phyloP scores from a whole-genome alignment of 495 filamentous ascomycete species.

The Letharia lupina region DNA sequence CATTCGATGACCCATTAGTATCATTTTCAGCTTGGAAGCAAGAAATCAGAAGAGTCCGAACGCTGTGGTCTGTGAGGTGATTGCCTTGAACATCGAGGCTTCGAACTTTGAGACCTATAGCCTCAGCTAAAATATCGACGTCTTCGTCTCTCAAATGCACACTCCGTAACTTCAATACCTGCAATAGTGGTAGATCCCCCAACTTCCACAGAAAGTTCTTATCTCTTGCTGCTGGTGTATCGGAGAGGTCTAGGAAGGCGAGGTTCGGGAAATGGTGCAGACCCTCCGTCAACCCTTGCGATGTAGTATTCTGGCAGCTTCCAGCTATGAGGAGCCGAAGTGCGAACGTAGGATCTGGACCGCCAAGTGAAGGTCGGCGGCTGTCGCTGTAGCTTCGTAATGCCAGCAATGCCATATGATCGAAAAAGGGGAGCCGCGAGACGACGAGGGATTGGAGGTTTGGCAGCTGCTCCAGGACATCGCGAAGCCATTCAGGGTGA shows the following conservation, averaged over 20 bases:
- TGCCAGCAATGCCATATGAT: conserved; percentile 50
- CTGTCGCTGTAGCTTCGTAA: conserved; percentile 29
- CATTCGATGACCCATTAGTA: not conserved
- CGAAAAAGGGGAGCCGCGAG: conserved; percentile 54
- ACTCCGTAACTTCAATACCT: conserved; percentile 51
- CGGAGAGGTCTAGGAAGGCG: conserved; percentile 54
- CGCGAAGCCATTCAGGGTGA: conserved; percentile 51
- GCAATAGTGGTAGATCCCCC: conserved; percentile 40
- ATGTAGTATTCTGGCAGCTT: conserved; percentile 50
- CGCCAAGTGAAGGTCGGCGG: conserved; percentile 13
- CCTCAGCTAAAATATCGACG: conserved; percentile 44
- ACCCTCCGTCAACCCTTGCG: conserved; percentile 43
- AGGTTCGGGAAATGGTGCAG: conserved; percentile 46
- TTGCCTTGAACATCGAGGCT: conserved; percentile 55
- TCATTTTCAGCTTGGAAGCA: conserved; percentile 36
- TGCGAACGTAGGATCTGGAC: conserved; percentile 25
- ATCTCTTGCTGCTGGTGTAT: conserved; percentile 48
- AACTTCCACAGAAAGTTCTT: conserved; percentile 39
- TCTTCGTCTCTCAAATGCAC: conserved; percentile 50
- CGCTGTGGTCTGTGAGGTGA: conserved; percentile 46
- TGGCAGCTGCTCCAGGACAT: conserved; percentile 52
- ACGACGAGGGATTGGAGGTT: conserved; percentile 55
- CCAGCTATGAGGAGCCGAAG: conserved; percentile 51
- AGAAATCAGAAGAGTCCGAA: conserved; percentile 42
- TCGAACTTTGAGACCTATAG: conserved; percentile 44